phyloP scores from a whole-genome alignment of 1,139 yeast species.

The Wickerhamomyces sp. region DNA sequence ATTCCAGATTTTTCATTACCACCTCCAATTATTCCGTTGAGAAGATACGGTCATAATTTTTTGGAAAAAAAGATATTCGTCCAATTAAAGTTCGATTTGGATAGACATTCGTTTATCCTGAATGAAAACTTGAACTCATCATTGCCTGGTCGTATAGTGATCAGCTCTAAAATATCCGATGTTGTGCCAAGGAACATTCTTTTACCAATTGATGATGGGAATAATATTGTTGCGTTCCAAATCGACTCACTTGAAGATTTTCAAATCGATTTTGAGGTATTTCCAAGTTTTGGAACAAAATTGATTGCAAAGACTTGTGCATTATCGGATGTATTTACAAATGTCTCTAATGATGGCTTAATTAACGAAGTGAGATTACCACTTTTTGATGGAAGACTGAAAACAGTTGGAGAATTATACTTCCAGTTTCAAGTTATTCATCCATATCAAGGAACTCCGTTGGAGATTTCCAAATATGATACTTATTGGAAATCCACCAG shows the following conservation, averaged over 20 bases:
- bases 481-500: slow-evolving; percentile 94
- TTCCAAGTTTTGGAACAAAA: slow-evolving; percentile 92
- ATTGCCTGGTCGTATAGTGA: slow-evolving; percentile 64
- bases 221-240: slow-evolving; percentile 77
- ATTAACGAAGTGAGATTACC: slow-evolving; percentile 54
- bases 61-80: slow-evolving; percentile 83
- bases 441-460: slow-evolving; percentile 82
- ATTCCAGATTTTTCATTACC: slow-evolving; percentile 91
- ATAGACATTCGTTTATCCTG: slow-evolving; percentile 51
- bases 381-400: slow-evolving; percentile 73
- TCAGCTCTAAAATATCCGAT: slow-evolving; percentile 66
- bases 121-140: slow-evolving; percentile 43
- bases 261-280: slow-evolving; percentile 82
- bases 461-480: slow-evolving; percentile 89
- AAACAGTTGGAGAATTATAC: slow-evolving; percentile 75
- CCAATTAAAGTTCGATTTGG: slow-evolving; percentile 66
- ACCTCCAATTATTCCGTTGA: slow-evolving; percentile 90
- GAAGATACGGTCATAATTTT: slow-evolving; percentile 94
- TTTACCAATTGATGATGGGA: slow-evolving; percentile 72
- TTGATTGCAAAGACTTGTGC: slow-evolving; percentile 87
- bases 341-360: slow-evolving; percentile 28
- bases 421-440: slow-evolving; percentile 80
- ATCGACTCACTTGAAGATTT: slow-evolving; percentile 76
- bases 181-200: slow-evolving; percentile 83
- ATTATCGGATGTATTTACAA: slow-evolving; percentile 48